phyloP scores from a whole-genome alignment of 768 basidiomycete genomes.

The Mycena rosella region DNA sequence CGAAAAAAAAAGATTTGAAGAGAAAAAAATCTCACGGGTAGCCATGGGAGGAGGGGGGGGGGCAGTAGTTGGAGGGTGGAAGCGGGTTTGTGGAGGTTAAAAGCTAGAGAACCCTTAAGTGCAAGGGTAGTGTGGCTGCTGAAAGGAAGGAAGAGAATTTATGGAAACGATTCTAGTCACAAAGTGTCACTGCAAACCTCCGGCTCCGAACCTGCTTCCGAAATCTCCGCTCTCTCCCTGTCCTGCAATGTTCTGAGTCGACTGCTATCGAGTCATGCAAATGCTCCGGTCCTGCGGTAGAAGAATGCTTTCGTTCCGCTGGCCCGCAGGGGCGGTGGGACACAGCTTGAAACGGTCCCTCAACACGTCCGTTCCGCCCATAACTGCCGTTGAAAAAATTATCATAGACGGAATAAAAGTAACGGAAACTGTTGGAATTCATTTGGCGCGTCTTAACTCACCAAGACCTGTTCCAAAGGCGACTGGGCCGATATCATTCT shows the following conservation, averaged over 20 bases:
- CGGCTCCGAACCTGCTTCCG: constrained; percentile 8
- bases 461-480: constrained; percentile 62
- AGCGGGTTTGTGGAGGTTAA: not conserved
- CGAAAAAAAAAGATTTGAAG: constrained; percentile 25
- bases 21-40: constrained; percentile 64
- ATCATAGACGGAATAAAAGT: constrained; percentile 36
- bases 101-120: constrained; percentile 15
- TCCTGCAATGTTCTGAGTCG: not conserved
- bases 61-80: not conserved
- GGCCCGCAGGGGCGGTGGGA: not conserved
- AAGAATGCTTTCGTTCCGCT: constrained; percentile 1
- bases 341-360: constrained; percentile 6
- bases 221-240: not conserved
- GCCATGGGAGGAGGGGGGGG: constrained; percentile 61
- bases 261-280: constrained; percentile 9
- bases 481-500: constrained; percentile 89
- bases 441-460: constrained; percentile 26
- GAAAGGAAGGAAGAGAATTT: constrained; percentile 3
- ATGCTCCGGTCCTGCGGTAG: constrained; percentile 17
- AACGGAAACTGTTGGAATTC: not conserved
- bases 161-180: constrained; percentile 7
- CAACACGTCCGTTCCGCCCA: constrained; percentile 3
- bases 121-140: constrained; percentile 2
- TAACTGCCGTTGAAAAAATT: constrained; percentile 31
- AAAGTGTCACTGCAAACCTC: constrained; percentile 1